A percentile compares a stretch with the other conserved stretches of the same genome.
These are phyloP conservation scores for Diaporthe vexans DNA, from an alignment of 2,329 filamentous ascomycete species.

Conservation along the genomic window DNA sequence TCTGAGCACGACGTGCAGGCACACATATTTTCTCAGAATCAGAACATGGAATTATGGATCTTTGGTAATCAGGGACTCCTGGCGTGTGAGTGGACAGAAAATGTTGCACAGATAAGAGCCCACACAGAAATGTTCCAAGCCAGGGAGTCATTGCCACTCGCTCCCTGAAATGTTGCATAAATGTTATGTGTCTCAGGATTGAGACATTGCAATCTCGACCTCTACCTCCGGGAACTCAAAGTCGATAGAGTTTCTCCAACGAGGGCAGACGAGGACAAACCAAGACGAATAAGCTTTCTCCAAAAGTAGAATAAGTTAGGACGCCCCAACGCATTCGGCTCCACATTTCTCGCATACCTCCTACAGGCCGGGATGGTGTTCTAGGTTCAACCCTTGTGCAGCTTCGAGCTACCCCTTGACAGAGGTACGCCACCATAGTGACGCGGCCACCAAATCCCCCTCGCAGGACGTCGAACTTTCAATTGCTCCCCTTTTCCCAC, in stretches of 20 bases:
- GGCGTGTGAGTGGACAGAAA: neutral
- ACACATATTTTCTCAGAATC: conserved; percentile 4
- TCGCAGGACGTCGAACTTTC: neutral
- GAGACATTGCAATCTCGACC: conserved; percentile 10
- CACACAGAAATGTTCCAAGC: neutral
- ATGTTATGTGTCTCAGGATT: conserved; percentile 10
- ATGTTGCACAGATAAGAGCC: neutral
- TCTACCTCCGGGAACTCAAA: neutral
- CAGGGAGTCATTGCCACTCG: neutral
- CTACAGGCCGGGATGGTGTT: neutral
- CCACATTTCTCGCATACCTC: neutral
- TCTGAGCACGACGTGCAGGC: neutral
- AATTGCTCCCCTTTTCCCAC: neutral
- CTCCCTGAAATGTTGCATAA: neutral
- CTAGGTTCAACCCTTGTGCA: neutral
- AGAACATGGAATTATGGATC: neutral
- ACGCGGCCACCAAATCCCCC: neutral
- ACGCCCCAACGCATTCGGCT: conserved; percentile 3
- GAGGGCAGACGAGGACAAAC: neutral
- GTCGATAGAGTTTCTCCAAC: neutral
- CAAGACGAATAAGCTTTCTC: conserved; percentile 4
- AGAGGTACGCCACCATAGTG: neutral
- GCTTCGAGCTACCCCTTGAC: conserved; percentile 7
- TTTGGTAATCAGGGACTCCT: neutral
- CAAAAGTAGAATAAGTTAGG: neutral